Conservation (phyloP, 352 stramenopile species). For the Phytophthora sp. region DNA sequence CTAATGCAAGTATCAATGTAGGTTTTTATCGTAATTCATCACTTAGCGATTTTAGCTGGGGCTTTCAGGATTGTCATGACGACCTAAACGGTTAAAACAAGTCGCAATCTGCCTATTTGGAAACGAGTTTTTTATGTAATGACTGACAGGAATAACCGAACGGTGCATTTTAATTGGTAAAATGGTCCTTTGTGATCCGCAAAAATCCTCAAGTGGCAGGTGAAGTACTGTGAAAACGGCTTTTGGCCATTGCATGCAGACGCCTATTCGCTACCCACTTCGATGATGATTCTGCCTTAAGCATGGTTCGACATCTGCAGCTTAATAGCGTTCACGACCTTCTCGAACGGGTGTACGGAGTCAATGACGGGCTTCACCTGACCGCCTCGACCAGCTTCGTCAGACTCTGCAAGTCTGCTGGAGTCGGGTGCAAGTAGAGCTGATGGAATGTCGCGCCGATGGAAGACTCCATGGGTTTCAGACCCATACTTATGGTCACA, state of each 20-base stretch:
- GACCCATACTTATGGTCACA: slow-evolving; percentile 32
- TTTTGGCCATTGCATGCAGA: not conserved
- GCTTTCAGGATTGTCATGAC: too few species aligned
- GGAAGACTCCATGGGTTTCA: slow-evolving; percentile 32
- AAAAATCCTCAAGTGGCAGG: too few species aligned
- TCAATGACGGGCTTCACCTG: slow-evolving; percentile 48
- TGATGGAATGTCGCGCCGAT: slow-evolving; percentile 28
- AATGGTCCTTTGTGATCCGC: too few species aligned
- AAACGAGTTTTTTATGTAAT: too few species aligned
- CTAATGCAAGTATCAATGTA: too few species aligned
- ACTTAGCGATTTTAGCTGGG: too few species aligned
- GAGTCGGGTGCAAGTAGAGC: slow-evolving; percentile 14
- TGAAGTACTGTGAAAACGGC: too few species aligned
- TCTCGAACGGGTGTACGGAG: slow-evolving; percentile 55
- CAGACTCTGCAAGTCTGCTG: slow-evolving; percentile 20
- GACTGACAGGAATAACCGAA: too few species aligned
- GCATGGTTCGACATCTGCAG: slow-evolving; percentile 55
- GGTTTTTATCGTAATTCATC: too few species aligned
- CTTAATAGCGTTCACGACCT: slow-evolving; percentile 51
- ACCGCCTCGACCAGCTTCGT: slow-evolving; percentile 33
- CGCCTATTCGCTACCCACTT: slow-evolving; percentile 36
- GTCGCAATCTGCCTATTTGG: too few species aligned
- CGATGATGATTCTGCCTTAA: slow-evolving; percentile 69
- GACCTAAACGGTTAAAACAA: too few species aligned
- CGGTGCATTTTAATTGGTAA: too few species aligned